Conservation (phyloP, 352 stramenopile species). For the Phytophthora europaea region DNA sequence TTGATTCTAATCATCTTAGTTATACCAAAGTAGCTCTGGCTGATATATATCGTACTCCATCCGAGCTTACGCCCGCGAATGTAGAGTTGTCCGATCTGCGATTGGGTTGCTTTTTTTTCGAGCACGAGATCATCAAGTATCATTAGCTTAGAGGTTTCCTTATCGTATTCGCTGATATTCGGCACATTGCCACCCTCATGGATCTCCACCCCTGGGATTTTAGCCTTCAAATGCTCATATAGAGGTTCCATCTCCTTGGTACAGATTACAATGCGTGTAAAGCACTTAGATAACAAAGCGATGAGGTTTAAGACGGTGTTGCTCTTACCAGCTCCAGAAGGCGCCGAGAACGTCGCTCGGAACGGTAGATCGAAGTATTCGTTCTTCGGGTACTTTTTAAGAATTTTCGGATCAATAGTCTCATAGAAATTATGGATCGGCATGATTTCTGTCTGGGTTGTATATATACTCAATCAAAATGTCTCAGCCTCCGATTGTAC, state of each 20-base stretch:
- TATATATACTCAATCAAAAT: no score
- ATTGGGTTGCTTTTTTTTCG: neutral
- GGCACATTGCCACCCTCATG: neutral
- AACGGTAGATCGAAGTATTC: no score
- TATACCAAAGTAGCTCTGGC: neutral
- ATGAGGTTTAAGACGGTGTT: neutral
- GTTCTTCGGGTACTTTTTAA: no score
- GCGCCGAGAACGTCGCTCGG: no score
- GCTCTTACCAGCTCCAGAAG: no score
- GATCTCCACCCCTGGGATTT: neutral
- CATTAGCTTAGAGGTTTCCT: neutral
- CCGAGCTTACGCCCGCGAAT: neutral
- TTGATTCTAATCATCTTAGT: neutral
- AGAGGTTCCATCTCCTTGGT: neutral
- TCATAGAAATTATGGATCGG: no score
- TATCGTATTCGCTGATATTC: neutral
- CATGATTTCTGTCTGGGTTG: no score
- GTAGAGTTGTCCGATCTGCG: neutral
- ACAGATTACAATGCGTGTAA: neutral
- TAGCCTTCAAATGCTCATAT: conserved; percentile 2
- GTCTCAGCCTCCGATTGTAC: no score
- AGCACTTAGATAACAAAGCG: neutral
- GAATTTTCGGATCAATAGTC: no score
- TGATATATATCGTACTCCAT: neutral
- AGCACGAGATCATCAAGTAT: conserved; percentile 2